Conservation (phyloP, 2,329 filamentous ascomycete species). For the Claviceps africana region DNA sequence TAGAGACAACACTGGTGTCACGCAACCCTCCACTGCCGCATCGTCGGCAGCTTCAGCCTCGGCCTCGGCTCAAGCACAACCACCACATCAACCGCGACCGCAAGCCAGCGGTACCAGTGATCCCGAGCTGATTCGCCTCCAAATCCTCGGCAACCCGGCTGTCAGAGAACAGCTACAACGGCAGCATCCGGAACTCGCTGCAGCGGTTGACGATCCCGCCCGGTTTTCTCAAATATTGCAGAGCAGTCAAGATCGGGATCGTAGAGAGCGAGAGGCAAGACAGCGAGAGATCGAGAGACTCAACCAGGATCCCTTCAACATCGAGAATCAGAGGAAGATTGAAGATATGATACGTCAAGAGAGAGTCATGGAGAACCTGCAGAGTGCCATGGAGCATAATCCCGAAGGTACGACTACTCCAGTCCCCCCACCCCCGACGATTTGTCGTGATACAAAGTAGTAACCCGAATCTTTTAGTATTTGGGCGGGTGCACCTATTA, state of each 20-base stretch:
- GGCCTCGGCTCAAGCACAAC: conserved; percentile 17
- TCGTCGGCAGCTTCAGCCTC: conserved; percentile 19
- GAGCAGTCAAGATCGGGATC: conserved; percentile 54
- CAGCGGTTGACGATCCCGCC: conserved; percentile 59
- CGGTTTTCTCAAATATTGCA: conserved; percentile 62
- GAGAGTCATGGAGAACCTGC: conserved; percentile 84
- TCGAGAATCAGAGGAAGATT: conserved; percentile 81
- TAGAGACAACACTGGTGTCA: conserved; percentile 27
- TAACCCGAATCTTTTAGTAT: conserved; percentile 43
- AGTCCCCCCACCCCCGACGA: too few relatives aligned
- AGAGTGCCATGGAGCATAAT: conserved; percentile 93
- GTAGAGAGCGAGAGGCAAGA: conserved; percentile 59
- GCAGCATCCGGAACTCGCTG: conserved; percentile 63
- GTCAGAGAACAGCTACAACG: conserved; percentile 57
- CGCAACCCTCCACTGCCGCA: conserved; percentile 14
- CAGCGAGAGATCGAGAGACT: conserved; percentile 71
- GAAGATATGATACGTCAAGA: conserved; percentile 96
- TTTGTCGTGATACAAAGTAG: conserved; percentile 1
- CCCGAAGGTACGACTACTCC: conserved; percentile 89
- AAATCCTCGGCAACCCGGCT: conserved; percentile 65
- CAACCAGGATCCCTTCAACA: conserved; percentile 88
- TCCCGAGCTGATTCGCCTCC: conserved; percentile 68
- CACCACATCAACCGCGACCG: conserved; percentile 20
- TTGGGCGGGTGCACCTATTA: conserved; percentile 87
- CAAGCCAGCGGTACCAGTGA: conserved; percentile 36